phyloP scores from a whole-genome alignment of 1,284 basidiomycete genomes.

The Fomitopsis betulina region DNA sequence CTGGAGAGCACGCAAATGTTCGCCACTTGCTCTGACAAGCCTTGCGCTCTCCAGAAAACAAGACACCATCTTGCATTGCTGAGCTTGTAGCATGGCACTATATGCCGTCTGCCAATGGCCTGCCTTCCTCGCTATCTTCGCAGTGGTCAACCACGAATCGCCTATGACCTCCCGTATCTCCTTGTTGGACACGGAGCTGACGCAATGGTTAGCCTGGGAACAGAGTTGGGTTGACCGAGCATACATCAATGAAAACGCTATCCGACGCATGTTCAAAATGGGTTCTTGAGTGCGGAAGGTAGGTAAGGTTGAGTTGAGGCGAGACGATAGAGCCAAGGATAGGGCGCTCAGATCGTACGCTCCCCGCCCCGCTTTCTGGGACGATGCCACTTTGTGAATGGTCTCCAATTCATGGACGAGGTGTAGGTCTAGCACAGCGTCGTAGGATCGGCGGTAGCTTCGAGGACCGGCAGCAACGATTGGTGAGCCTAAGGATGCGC shows the following conservation, averaged over 20 bases:
- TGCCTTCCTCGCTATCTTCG: slow-evolving; percentile 94
- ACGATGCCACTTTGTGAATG: slow-evolving; percentile 48
- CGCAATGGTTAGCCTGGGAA: not conserved
- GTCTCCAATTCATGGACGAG: slow-evolving; percentile 85
- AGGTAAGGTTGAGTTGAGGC: slow-evolving; percentile 79
- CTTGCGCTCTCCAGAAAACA: slow-evolving; percentile 93
- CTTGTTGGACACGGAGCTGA: slow-evolving; percentile 2
- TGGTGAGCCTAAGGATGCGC: slow-evolving; percentile 74
- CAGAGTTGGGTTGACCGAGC: slow-evolving; percentile 6
- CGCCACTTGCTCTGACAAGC: slow-evolving; percentile 76
- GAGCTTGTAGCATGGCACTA: slow-evolving; percentile 90
- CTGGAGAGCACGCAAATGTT: slow-evolving; percentile 83
- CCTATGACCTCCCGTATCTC: slow-evolving; percentile 62
- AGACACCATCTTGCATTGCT: slow-evolving; percentile 71
- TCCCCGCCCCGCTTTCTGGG: slow-evolving; percentile 24
- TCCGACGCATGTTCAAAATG: slow-evolving; percentile 85
- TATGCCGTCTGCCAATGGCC: slow-evolving; percentile 97
- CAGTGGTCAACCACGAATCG: slow-evolving; percentile 86
- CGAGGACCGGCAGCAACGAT: slow-evolving; percentile 78
- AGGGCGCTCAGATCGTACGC: slow-evolving; percentile 36
- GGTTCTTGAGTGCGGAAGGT: slow-evolving; percentile 93
- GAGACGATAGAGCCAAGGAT: slow-evolving; percentile 47
- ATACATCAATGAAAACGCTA: slow-evolving; percentile 77
- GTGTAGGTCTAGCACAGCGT: slow-evolving; percentile 85
- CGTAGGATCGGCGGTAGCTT: slow-evolving; percentile 86